These are phyloP conservation scores for Penicillium brevicompactum DNA, from an alignment of 2,329 filamentous ascomycete species.

Conservation along the genomic window DNA sequence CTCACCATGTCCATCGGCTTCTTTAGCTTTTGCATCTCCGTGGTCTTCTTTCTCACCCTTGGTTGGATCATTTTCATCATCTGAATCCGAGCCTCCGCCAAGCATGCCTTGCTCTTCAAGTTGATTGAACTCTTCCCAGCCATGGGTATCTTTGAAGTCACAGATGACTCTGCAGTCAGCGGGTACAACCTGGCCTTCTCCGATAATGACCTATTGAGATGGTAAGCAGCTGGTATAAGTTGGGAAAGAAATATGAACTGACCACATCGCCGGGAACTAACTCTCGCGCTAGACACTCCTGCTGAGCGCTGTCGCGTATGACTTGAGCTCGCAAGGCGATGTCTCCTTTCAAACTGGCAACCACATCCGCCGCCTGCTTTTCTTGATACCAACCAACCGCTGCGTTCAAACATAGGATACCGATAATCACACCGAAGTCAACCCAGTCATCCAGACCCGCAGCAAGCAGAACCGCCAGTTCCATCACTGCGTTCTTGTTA, in stretches of 20 bases:
- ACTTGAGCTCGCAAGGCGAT: slow-evolving; percentile 73
- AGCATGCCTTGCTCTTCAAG: slow-evolving; percentile 65
- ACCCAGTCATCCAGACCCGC: slow-evolving; percentile 76
- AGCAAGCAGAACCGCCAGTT: slow-evolving; percentile 72
- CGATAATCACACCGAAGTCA: slow-evolving; percentile 76
- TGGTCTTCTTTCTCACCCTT: slow-evolving; percentile 54
- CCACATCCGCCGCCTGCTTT: slow-evolving; percentile 77
- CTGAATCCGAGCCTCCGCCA: slow-evolving; percentile 52
- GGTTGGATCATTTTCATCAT: slow-evolving; percentile 56
- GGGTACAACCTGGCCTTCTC: slow-evolving; percentile 71
- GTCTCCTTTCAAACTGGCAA: slow-evolving; percentile 74
- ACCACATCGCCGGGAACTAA: slow-evolving; percentile 77
- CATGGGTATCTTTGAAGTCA: slow-evolving; percentile 68
- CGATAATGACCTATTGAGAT: slow-evolving; percentile 60
- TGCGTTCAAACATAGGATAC: slow-evolving; percentile 74
- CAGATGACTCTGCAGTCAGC: slow-evolving; percentile 72
- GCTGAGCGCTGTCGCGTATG: slow-evolving; percentile 66
- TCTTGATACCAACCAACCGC: slow-evolving; percentile 79
- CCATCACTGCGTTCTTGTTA: slow-evolving; percentile 63
- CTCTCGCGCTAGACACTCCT: slow-evolving; percentile 70
- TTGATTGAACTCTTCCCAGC: slow-evolving; percentile 67
- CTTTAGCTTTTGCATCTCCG: slow-evolving; percentile 14
- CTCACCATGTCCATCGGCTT: slow-evolving; percentile 15
- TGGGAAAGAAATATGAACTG: slow-evolving; percentile 36
- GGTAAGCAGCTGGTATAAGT: slow-evolving; percentile 16